A percentile compares a stretch with the other conserved stretches of the same genome.
Conservation (phyloP, 805 yeast species). For the Saturnispora diversa region DNA sequence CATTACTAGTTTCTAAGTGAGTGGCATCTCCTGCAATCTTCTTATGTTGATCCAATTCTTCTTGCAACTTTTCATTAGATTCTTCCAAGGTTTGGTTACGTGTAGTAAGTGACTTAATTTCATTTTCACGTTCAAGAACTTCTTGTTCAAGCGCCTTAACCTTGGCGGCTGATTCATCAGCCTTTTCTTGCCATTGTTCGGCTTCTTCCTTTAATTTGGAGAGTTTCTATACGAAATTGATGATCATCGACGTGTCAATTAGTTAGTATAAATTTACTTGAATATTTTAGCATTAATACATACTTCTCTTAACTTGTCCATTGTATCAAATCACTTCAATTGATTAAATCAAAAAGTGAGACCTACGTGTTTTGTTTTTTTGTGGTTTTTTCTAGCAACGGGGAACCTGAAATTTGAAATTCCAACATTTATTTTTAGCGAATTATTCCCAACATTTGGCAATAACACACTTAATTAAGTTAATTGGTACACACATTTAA, state of each 20-base stretch:
- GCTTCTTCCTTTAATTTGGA: slow-evolving; percentile 87
- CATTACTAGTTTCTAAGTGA: slow-evolving; percentile 82
- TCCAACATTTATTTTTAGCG: too few species aligned
- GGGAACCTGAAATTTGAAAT: too few species aligned
- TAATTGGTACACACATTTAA: too few species aligned
- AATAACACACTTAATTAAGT: too few species aligned
- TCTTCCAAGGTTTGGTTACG: slow-evolving; percentile 85
- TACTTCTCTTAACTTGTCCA: slow-evolving; percentile 46
- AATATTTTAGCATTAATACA: slow-evolving; percentile 23
- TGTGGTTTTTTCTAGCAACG: too few species aligned
- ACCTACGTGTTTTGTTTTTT: not conserved
- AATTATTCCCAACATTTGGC: too few species aligned
- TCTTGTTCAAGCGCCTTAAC: slow-evolving; percentile 91
- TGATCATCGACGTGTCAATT: slow-evolving; percentile 1
- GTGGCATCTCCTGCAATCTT: slow-evolving; percentile 85
- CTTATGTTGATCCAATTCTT: slow-evolving; percentile 66
- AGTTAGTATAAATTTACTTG: too few species aligned
- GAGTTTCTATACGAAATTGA: slow-evolving; percentile 49
- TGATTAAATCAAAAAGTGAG: not conserved
- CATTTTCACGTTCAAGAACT: slow-evolving; percentile 85
- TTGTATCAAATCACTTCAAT: slow-evolving; percentile 12
- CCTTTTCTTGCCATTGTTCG: slow-evolving; percentile 95
- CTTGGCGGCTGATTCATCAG: slow-evolving; percentile 74
- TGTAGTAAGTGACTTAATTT: slow-evolving; percentile 85
- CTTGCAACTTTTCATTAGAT: slow-evolving; percentile 71